A percentile compares a stretch with the other conserved stretches of the same genome.
Evolutionary conservation across 306 rosid species (phyloP).

Genomic region (Lathyrus tuberosus): DNA sequence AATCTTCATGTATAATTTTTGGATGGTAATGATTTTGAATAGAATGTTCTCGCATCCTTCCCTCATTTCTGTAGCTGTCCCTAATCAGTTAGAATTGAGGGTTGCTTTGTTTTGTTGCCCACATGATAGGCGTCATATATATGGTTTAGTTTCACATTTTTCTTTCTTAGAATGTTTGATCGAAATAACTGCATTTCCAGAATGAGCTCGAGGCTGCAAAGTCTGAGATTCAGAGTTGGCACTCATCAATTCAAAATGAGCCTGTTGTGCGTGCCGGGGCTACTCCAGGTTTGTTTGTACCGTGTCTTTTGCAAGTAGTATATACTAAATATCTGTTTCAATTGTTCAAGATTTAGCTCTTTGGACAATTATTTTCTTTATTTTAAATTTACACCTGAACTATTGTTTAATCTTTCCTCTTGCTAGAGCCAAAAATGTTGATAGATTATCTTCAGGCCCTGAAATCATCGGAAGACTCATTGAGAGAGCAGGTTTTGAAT

Average conservation of each 20-base stretch:
- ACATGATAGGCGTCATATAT: conserved; percentile 27
- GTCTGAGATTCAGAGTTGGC: conserved; percentile 87
- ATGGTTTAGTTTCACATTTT: conserved; percentile 30
- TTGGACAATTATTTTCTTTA: not conserved
- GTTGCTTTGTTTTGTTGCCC: conserved; percentile 14
- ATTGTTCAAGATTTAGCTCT: conserved; percentile 15
- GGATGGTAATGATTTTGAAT: conserved; percentile 15
- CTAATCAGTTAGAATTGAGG: conserved; percentile 12
- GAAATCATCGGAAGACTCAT: conserved; percentile 82
- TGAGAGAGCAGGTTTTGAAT: conserved; percentile 78
- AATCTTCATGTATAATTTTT: conserved; percentile 18
- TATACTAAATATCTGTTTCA: conserved; percentile 19
- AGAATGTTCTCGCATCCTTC: conserved; percentile 14
- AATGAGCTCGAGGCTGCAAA: conserved; percentile 75
- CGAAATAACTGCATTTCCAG: conserved; percentile 50
- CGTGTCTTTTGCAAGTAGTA: conserved; percentile 17
- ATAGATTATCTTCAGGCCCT: conserved; percentile 72
- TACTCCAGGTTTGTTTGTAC: conserved; percentile 67
- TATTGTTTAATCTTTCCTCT: conserved; percentile 38
- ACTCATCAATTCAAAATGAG: conserved; percentile 75
- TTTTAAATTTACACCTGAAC: conserved; percentile 22
- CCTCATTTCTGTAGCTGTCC: conserved; percentile 9
- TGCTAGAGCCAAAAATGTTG: conserved; percentile 74
- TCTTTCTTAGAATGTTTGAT: conserved; percentile 24
- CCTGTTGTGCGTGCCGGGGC: conserved; percentile 65